Conservation (phyloP, 768 basidiomycete genomes). For the Boletus sp. region DNA sequence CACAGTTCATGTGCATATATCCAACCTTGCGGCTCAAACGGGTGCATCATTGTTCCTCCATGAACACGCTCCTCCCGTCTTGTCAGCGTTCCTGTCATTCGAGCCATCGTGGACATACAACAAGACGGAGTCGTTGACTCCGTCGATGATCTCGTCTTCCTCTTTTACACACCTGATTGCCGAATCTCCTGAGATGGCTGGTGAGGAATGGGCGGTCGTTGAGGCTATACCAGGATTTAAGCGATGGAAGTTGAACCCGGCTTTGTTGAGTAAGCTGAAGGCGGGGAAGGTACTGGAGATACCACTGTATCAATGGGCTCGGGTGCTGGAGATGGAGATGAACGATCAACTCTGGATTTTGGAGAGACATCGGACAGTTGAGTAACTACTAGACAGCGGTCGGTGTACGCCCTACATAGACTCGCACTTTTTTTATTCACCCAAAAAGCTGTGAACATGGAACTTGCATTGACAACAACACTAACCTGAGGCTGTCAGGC, state of each 20-base stretch:
- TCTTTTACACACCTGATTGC: slow-evolving; percentile 64
- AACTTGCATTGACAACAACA: too few relatives aligned
- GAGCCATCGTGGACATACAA: slow-evolving; percentile 62
- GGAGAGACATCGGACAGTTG: slow-evolving; percentile 27
- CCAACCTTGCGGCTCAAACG: slow-evolving; percentile 83
- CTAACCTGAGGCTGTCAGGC: too few relatives aligned
- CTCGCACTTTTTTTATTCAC: not conserved
- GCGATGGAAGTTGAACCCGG: slow-evolving; percentile 33
- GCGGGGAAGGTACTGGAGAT: slow-evolving; percentile 24
- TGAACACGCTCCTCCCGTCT: slow-evolving; percentile 53
- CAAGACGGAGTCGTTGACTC: slow-evolving; percentile 70
- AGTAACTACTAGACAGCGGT: not conserved
- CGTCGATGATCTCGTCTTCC: slow-evolving; percentile 39
- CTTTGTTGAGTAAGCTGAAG: slow-evolving; percentile 17
- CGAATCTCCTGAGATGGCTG: slow-evolving; percentile 37
- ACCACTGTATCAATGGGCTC: slow-evolving; percentile 21
- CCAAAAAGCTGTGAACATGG: not conserved
- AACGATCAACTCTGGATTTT: slow-evolving; percentile 50
- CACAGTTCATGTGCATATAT: slow-evolving; percentile 71
- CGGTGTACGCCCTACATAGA: not conserved
- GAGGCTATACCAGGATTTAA: slow-evolving; percentile 46
- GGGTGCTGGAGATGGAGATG: slow-evolving; percentile 38
- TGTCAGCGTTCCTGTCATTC: slow-evolving; percentile 10
- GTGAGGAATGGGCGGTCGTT: slow-evolving; percentile 42
- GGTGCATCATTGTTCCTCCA: slow-evolving; percentile 90